phyloP scores from a whole-genome alignment of 202 grass and related monocot genomes.

The Zizania palustris region DNA sequence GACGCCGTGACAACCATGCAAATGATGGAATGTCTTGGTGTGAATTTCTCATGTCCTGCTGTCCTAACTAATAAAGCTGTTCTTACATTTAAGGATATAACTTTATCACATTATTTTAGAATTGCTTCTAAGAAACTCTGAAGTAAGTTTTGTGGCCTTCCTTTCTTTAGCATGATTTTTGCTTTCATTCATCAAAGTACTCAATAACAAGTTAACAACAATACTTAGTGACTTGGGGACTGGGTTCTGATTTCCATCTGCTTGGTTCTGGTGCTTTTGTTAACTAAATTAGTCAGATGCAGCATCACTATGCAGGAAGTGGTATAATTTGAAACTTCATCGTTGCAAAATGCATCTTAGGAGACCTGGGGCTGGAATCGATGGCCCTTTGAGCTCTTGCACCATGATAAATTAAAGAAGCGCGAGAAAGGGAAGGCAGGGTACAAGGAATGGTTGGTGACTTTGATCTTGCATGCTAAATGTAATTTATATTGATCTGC shows the following conservation, averaged over 20 bases:
- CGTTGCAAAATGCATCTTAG: constrained; percentile 35
- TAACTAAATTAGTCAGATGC: neutral
- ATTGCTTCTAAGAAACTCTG: constrained; percentile 82
- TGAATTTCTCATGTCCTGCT: constrained; percentile 43
- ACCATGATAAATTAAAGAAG: constrained; percentile 73
- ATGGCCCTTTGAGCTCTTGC: constrained; percentile 54
- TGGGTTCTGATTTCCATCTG: neutral
- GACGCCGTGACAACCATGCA: too few relatives aligned
- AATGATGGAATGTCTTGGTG: constrained; percentile 99
- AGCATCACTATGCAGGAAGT: neutral
- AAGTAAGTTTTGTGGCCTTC: constrained; percentile 45
- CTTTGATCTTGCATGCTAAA: neutral
- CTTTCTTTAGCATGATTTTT: neutral
- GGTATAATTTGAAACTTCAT: constrained; percentile 13
- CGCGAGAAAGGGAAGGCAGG: constrained; percentile 63
- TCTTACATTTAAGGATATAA: neutral
- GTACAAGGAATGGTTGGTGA: constrained; percentile 93
- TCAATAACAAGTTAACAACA: neutral
- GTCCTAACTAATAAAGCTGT: neutral
- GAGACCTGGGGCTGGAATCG: constrained; percentile 70
- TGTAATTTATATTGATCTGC: constrained; percentile 5
- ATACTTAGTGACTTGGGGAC: neutral
- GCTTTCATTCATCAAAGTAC: neutral
- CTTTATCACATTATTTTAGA: constrained; percentile 28
- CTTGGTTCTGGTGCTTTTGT: neutral